Evolutionary conservation across 2,329 filamentous ascomycete species (phyloP).

Genomic region (Penicillium sp.): DNA sequence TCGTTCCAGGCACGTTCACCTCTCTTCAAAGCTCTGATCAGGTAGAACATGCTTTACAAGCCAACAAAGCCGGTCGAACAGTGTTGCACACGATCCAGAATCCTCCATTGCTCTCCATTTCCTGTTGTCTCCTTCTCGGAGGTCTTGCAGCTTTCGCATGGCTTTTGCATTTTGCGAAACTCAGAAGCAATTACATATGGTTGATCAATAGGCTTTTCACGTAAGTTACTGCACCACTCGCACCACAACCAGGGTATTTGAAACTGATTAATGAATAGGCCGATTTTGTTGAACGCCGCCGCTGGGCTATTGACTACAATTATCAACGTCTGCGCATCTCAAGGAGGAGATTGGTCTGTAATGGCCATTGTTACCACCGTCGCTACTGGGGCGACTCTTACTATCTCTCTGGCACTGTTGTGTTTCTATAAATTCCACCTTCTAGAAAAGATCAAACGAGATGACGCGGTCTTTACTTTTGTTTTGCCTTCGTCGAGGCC

Average conservation of each 20-base stretch:
- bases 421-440: too few species aligned
- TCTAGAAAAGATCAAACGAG: too few species aligned
- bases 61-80: neutral
- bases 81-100: neutral
- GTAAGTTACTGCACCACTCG: neutral
- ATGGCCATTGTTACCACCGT: neutral
- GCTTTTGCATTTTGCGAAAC: conserved; percentile 15
- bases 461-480: neutral
- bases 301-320: neutral
- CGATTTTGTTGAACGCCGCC: neutral
- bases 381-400: neutral
- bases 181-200: conserved; percentile 56
- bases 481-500: neutral
- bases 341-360: neutral
- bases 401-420: too few species aligned
- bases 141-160: neutral
- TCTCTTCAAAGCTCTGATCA: neutral
- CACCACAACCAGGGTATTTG: neutral
- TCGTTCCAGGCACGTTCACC: neutral
- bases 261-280: neutral
- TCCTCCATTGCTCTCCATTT: neutral
- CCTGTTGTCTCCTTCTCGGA: neutral
- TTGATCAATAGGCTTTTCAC: conserved; percentile 33
- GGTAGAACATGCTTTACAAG: neutral
- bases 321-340: neutral